These are phyloP conservation scores for Ambrosiella xylebori DNA, from an alignment of 2,329 filamentous ascomycete genomes.

Conservation along the genomic window DNA sequence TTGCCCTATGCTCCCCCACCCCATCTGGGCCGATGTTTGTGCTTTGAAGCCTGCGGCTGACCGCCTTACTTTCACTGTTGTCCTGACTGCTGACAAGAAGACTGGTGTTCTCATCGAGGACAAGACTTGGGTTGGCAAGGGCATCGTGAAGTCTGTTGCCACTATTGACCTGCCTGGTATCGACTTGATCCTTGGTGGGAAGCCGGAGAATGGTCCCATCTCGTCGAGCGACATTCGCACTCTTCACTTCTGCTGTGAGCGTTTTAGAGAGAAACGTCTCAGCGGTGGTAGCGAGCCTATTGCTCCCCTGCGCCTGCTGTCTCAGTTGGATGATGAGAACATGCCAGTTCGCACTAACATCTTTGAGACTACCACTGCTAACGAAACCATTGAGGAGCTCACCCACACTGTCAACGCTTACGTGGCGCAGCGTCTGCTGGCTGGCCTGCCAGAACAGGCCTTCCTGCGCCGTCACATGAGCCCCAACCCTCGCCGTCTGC, in stretches of 20 bases:
- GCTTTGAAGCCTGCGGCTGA: conserved; percentile 77
- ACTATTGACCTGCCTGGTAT: conserved; percentile 76
- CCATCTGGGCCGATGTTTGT: conserved; percentile 73
- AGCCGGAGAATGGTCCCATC: conserved; percentile 34
- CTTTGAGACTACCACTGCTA: conserved; percentile 75
- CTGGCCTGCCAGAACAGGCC: conserved; percentile 76
- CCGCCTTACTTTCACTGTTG: conserved; percentile 75
- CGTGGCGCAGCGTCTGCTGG: conserved; percentile 67
- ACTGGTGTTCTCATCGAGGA: conserved; percentile 67
- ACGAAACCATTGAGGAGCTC: conserved; percentile 89
- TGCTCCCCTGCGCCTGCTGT: conserved; percentile 70
- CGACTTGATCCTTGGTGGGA: conserved; percentile 59
- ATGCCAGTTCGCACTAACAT: conserved; percentile 93
- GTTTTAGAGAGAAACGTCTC: conserved; percentile 77
- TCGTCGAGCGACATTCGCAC: conserved; percentile 63
- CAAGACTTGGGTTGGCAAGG: conserved; percentile 85
- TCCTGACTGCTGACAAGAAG: conserved; percentile 74
- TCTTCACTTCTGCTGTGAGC: conserved; percentile 65
- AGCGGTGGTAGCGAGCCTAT: conserved; percentile 64
- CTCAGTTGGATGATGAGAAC: conserved; percentile 95
- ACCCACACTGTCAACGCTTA: conserved; percentile 83
- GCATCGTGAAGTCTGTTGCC: conserved; percentile 78
- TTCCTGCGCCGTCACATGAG: conserved; percentile 72
- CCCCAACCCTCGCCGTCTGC: conserved; percentile 74
- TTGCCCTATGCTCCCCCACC: conserved; percentile 74